Conservation (phyloP, 2,329 filamentous ascomycete species). For the Trichoderma endophyticum region DNA sequence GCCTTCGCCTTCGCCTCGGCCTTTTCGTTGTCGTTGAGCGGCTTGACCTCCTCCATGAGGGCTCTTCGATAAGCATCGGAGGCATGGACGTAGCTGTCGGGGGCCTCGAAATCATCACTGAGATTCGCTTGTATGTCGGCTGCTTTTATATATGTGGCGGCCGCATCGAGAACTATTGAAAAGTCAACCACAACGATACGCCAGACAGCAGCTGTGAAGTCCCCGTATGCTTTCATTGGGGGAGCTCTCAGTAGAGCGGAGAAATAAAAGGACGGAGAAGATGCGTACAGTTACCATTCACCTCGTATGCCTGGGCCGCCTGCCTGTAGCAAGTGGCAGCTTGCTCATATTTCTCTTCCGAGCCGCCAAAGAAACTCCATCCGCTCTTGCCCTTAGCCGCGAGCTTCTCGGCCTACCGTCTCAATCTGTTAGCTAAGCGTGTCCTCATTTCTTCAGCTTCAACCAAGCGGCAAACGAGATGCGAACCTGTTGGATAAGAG, state of each 20-base stretch:
- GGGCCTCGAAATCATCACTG: constrained; percentile 80
- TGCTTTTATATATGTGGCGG: constrained; percentile 79
- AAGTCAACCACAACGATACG: neutral
- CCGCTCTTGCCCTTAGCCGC: constrained; percentile 70
- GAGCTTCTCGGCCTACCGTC: constrained; percentile 75
- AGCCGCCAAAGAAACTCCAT: constrained; percentile 86
- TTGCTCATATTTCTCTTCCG: constrained; percentile 83
- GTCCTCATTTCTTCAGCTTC: neutral
- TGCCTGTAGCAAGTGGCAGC: constrained; percentile 84
- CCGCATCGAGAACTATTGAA: constrained; percentile 72
- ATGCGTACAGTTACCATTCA: constrained; percentile 74
- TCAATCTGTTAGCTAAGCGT: neutral
- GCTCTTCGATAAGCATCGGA: constrained; percentile 91
- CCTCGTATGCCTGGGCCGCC: constrained; percentile 86
- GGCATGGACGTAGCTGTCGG: constrained; percentile 82
- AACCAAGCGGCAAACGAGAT: constrained; percentile 24
- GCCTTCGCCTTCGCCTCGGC: constrained; percentile 64
- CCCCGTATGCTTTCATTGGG: neutral
- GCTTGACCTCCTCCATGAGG: neutral
- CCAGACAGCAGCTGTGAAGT: neutral
- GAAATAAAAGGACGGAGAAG: neutral
- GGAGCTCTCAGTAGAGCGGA: neutral
- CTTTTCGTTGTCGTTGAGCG: constrained; percentile 43
- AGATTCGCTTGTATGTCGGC: constrained; percentile 80
- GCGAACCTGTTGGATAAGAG: constrained; percentile 71